Conservation (phyloP, 176 grass and related monocot genomes). For the Themeda triandra region DNA sequence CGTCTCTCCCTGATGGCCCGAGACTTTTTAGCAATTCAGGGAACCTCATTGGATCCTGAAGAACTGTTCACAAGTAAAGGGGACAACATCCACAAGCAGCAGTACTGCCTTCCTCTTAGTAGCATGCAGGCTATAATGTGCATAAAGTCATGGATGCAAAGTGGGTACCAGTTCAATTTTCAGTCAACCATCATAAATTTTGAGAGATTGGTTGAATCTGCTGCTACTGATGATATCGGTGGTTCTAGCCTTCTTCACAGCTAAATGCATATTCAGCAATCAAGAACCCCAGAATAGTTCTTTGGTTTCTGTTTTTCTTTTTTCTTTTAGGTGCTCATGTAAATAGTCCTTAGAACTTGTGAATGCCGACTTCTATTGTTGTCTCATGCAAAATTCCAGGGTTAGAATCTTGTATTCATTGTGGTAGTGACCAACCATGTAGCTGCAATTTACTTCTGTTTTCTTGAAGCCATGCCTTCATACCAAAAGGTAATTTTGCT, state of each 20-base stretch:
- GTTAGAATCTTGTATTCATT: background rate
- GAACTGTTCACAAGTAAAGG: constrained; percentile 86
- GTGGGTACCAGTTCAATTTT: constrained; percentile 72
- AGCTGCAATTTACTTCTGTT: background rate
- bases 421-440: background rate
- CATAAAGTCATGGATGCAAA: constrained; percentile 80
- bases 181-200: constrained; percentile 64
- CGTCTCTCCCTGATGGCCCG: constrained; percentile 89
- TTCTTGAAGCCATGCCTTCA: background rate
- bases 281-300: constrained; percentile 23
- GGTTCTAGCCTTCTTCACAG: constrained; percentile 2
- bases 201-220: constrained; percentile 53
- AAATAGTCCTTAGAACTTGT: constrained; percentile 24
- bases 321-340: constrained; percentile 41
- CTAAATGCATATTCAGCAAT: background rate
- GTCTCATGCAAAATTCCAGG: background rate
- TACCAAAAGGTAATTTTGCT: background rate
- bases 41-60: constrained; percentile 73
- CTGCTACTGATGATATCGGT: constrained; percentile 22
- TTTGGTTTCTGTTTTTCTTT: background rate
- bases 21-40: constrained; percentile 82
- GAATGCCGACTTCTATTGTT: background rate
- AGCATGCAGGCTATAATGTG: constrained; percentile 62
- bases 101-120: constrained; percentile 65
- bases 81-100: constrained; percentile 61